phyloP scores from a whole-genome alignment of 2,329 filamentous ascomycete genomes.

The Cadophora luteo-olivacea region DNA sequence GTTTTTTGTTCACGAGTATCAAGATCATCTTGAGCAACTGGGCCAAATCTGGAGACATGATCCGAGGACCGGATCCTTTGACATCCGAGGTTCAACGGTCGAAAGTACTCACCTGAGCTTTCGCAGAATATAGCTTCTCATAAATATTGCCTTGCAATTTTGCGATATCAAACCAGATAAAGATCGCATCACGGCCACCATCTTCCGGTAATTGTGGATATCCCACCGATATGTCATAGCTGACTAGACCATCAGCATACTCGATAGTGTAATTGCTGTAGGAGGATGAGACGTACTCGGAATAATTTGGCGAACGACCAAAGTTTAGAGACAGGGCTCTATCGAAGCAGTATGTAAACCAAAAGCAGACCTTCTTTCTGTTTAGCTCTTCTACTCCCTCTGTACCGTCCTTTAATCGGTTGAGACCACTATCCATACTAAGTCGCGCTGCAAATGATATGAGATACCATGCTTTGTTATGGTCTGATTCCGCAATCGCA shows the following conservation, averaged over 20 bases:
- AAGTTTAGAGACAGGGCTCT: slow-evolving; percentile 26
- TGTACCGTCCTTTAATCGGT: slow-evolving; percentile 18
- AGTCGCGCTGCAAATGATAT: slow-evolving; percentile 26
- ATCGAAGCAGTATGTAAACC: slow-evolving; percentile 25
- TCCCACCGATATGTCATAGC: slow-evolving; percentile 19
- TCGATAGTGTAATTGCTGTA: too few relatives aligned
- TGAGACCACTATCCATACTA: slow-evolving; percentile 25
- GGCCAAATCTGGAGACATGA: too few relatives aligned
- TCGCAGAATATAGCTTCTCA: slow-evolving; percentile 26
- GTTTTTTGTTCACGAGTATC: too few relatives aligned
- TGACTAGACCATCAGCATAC: too few relatives aligned
- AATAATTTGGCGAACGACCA: slow-evolving; percentile 25
- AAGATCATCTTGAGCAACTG: too few relatives aligned
- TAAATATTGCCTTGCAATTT: slow-evolving; percentile 22
- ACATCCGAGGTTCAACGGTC: too few relatives aligned
- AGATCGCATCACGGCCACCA: not conserved
- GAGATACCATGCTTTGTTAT: slow-evolving; percentile 25
- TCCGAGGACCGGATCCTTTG: too few relatives aligned
- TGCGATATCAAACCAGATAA: slow-evolving; percentile 21
- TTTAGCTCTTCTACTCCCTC: slow-evolving; percentile 8
- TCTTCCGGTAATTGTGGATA: slow-evolving; percentile 11
- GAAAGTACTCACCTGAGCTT: not conserved
- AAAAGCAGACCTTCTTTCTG: slow-evolving; percentile 20
- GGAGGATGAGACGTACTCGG: not conserved
- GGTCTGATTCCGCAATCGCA: slow-evolving; percentile 24